Evolutionary conservation across 768 basidiomycete genomes (phyloP).

Genomic region (Strobilomyces dryophilus): DNA sequence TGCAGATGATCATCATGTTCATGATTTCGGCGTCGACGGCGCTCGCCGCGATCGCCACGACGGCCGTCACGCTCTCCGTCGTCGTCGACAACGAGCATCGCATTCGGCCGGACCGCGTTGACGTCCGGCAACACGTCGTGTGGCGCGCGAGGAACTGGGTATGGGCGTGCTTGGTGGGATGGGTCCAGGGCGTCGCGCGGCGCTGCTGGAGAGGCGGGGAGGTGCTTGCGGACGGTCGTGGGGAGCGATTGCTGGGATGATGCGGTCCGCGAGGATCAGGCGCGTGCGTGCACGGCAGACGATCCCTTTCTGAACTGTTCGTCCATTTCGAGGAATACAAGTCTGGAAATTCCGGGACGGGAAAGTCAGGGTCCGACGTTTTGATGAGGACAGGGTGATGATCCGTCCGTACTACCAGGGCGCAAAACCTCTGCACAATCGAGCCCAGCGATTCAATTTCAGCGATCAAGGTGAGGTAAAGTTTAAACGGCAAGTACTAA

Average conservation of each 20-base stretch:
- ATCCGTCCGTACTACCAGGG: too few species aligned
- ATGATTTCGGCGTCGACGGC: constrained; percentile 81
- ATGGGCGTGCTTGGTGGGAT: constrained; percentile 15
- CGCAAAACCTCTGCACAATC: too few species aligned
- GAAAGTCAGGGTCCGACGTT: too few species aligned
- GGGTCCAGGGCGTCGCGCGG: constrained; percentile 1
- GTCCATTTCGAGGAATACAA: too few species aligned
- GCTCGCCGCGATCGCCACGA: constrained; percentile 63
- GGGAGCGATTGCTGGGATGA: constrained; percentile 18
- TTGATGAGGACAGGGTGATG: too few species aligned
- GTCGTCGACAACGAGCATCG: constrained; percentile 68
- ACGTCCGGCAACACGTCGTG: constrained; percentile 30
- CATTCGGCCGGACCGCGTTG: constrained; percentile 60
- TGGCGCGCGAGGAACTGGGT: constrained; percentile 35
- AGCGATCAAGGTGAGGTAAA: too few species aligned
- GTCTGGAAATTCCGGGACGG: too few species aligned
- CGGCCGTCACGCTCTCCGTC: constrained; percentile 53
- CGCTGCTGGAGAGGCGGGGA: constrained; percentile 10
- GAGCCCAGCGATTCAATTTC: too few species aligned
- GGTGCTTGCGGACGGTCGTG: background rate
- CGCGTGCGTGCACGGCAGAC: background rate
- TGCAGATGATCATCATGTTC: constrained; percentile 95
- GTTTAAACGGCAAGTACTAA: too few species aligned
- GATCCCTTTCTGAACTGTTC: too few species aligned
- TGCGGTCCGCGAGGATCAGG: background rate